A percentile compares a stretch with the other conserved stretches of the same genome.
Evolutionary conservation across 1,139 yeast genomes (phyloP).

Genomic region (Debaryomyces robertsiae): DNA sequence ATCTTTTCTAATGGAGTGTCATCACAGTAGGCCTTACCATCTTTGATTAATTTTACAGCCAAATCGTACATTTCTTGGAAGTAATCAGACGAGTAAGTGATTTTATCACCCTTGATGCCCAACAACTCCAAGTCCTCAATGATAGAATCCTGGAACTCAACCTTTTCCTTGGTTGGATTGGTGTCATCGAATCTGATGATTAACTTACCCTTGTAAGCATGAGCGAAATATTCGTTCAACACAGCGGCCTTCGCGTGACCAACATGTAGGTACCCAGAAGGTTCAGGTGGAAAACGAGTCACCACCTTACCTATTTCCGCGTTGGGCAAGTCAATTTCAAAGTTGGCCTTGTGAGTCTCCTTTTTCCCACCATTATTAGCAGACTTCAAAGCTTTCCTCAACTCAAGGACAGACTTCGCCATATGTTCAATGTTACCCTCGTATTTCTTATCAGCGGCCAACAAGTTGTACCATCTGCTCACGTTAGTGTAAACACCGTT

Average conservation of each 20-base stretch:
- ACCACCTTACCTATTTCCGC: constrained; percentile 89
- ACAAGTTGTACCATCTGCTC: constrained; percentile 88
- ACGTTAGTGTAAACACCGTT: constrained; percentile 50
- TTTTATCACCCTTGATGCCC: constrained; percentile 81
- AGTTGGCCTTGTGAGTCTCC: constrained; percentile 79
- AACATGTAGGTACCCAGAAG: constrained; percentile 82
- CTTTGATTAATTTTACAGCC: constrained; percentile 78
- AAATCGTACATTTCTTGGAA: constrained; percentile 80
- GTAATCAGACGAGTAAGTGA: constrained; percentile 85
- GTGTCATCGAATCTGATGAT: constrained; percentile 93
- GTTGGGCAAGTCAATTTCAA: constrained; percentile 81
- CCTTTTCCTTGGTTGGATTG: constrained; percentile 88
- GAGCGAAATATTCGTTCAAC: constrained; percentile 87
- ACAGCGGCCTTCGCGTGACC: constrained; percentile 96
- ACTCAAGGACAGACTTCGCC: constrained; percentile 68
- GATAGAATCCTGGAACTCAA: constrained; percentile 82
- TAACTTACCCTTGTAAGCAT: constrained; percentile 84
- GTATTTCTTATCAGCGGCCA: constrained; percentile 61
- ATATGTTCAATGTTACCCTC: constrained; percentile 71
- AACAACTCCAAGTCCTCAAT: constrained; percentile 78
- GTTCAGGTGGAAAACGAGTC: constrained; percentile 88
- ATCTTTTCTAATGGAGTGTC: constrained; percentile 84
- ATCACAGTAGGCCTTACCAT: constrained; percentile 90
- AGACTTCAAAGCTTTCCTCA: constrained; percentile 68
- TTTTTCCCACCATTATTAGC: constrained; percentile 61